phyloP scores from a whole-genome alignment of 148 eudicot genomes.

The Vaccinium macrocarpon region DNA sequence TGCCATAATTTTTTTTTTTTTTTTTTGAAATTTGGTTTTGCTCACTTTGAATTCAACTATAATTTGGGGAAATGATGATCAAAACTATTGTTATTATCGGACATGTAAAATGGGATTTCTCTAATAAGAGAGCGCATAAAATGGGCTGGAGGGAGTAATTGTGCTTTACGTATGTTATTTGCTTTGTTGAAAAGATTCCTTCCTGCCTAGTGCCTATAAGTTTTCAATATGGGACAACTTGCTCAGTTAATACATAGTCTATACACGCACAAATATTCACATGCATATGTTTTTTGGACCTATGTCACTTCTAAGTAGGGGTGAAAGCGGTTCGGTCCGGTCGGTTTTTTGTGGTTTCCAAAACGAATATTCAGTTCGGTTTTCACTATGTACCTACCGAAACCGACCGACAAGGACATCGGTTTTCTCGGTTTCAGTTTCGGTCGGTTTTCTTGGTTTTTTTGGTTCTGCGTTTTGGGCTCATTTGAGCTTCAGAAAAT shows the following conservation, averaged over 20 bases:
- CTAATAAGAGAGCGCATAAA: not conserved
- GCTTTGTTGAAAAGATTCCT: not conserved
- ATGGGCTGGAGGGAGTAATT: not conserved
- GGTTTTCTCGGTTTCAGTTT: too few relatives aligned
- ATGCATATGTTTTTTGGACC: constrained; percentile 2
- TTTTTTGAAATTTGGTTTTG: not conserved
- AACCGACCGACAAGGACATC: too few relatives aligned
- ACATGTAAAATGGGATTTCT: not conserved
- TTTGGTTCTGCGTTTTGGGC: too few relatives aligned
- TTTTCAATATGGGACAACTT: not conserved
- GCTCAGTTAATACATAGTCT: not conserved
- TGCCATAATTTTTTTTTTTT: not conserved
- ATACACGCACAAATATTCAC: not conserved
- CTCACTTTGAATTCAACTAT: not conserved
- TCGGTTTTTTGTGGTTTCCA: too few relatives aligned
- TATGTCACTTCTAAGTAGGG: not conserved
- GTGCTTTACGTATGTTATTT: not conserved
- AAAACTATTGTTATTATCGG: not conserved
- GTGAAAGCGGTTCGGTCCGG: too few relatives aligned
- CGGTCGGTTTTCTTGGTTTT: too few relatives aligned
- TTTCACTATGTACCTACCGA: too few relatives aligned
- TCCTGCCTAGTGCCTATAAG: constrained; percentile 1
- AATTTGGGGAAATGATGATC: not conserved
- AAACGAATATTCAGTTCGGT: too few relatives aligned
- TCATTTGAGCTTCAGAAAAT: too few relatives aligned